Base-by-base conservation (phyloP, 192 early-diverging fungal genomes). In the Spinellus fusiger region DNA sequence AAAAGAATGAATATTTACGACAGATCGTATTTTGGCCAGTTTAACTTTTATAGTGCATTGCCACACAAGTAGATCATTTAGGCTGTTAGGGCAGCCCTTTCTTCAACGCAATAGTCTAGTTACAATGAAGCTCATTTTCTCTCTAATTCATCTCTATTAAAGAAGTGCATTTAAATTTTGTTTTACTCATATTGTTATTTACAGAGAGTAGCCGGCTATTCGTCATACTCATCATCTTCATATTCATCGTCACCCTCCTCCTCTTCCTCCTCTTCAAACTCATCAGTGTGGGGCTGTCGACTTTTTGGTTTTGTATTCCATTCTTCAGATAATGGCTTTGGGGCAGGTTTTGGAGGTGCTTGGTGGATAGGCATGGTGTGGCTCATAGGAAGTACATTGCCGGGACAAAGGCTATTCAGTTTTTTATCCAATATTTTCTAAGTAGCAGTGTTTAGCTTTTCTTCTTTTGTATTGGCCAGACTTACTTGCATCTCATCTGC, bases 401-500 rank as follows among this genome's bases (percentile, higher is more conserved):
- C 34, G 28, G 59, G 48, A 26, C 59, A 61, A 2, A 61, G 16
- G 9, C 26, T 25, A 16, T 52, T 25, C 33, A 61, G 18, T 35
- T 49, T 61, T 25, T 1, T 18, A 50, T 61, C 49, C 34, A 61
- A 50, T 61, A 61, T 51, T 50, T 35, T 33, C 59, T 61, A n/a
- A n/a, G 23, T 37, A 51, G 22, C 6, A 32, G 12, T 49, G 31
- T 61, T 32, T 33, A 49, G 27, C 51, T 56, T 22, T 37, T 13
- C 32, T 22, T 26, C 25, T 35, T 23, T 50, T 5, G 35, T 18
- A 47, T 33, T 31, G 28, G 29, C 29, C 18, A 33, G 49, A 27
- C 49, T 55, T 77, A 80, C 80, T 75, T 80, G 73, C 67, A 84
- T 62, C 26, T 68, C 56, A 27, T 84, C 73, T 8, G 96, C 94